Conservation (phyloP, 768 basidiomycete genomes). For the Psilocybe cyanescens region DNA sequence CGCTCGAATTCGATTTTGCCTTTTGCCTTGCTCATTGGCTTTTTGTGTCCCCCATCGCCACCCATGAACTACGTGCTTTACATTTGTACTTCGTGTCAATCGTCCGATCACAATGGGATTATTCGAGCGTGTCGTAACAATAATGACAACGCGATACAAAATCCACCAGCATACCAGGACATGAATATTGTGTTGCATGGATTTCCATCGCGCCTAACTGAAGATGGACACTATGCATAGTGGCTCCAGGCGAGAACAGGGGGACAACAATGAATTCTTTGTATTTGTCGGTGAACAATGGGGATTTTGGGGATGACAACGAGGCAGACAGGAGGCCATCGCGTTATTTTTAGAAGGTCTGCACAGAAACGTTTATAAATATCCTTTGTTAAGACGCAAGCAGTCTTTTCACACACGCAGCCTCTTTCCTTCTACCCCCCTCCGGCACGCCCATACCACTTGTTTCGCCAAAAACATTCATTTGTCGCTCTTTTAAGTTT, state of each 20-base stretch:
- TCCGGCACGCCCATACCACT: constrained; percentile 21
- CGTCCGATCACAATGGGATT: background rate
- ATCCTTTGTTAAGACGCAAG: background rate
- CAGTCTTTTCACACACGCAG: constrained; percentile 1
- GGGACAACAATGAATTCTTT: background rate
- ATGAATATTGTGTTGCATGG: no score
- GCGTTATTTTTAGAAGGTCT: background rate
- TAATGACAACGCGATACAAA: no score
- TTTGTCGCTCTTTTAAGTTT: constrained; percentile 9
- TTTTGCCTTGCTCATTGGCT: no score
- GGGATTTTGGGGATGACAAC: background rate
- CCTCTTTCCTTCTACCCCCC: constrained; percentile 3
- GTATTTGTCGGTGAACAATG: background rate
- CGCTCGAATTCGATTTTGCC: no score
- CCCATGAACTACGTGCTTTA: no score
- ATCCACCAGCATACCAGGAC: no score
- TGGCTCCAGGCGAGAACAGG: no score
- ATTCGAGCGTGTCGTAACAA: background rate
- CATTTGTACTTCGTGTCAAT: background rate
- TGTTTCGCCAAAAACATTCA: constrained; percentile 16
- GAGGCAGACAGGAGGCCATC: background rate
- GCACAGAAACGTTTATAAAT: constrained; percentile 2
- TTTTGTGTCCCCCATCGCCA: no score
- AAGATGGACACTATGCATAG: no score
- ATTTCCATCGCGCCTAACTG: no score